Conservation (phyloP, 2,329 filamentous ascomycete species). For the Colletotrichum sojae region DNA sequence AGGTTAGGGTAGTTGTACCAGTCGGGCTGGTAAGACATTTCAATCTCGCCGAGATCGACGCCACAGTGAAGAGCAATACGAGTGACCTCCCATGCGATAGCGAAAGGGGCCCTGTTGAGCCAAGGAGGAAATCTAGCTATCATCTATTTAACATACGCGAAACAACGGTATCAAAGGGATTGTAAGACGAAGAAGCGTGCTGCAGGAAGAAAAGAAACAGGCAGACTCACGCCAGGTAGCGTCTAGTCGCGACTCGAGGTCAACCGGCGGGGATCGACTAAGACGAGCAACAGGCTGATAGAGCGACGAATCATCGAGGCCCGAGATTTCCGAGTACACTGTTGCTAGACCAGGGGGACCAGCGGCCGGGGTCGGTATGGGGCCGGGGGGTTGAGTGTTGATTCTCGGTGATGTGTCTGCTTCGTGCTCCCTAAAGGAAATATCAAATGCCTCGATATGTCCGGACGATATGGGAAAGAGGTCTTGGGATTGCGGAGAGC, state of each 20-base stretch:
- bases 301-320: neutral
- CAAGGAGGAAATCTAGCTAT: conserved; percentile 30
- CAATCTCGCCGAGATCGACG: conserved; percentile 54
- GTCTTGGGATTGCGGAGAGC: conserved; percentile 17
- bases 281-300: neutral
- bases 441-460: conserved; percentile 17
- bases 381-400: neutral
- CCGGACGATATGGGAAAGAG: conserved; percentile 23
- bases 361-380: neutral
- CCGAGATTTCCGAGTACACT: neutral
- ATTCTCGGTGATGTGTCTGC: neutral
- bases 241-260: conserved; percentile 25
- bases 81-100: conserved; percentile 67
- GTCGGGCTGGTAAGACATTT: conserved; percentile 53
- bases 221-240: conserved; percentile 24
- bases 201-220: neutral
- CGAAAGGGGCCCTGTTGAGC: conserved; percentile 61
- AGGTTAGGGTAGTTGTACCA: conserved; percentile 63
- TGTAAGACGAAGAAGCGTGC: neutral
- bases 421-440: conserved; percentile 24
- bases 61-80: conserved; percentile 63
- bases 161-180: too few relatives aligned
- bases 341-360: neutral
- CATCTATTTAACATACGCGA: neutral
- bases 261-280: conserved; percentile 15